Evolutionary conservation across 306 rosid genomes (phyloP).

Genomic region (Ormosia semicastrata): DNA sequence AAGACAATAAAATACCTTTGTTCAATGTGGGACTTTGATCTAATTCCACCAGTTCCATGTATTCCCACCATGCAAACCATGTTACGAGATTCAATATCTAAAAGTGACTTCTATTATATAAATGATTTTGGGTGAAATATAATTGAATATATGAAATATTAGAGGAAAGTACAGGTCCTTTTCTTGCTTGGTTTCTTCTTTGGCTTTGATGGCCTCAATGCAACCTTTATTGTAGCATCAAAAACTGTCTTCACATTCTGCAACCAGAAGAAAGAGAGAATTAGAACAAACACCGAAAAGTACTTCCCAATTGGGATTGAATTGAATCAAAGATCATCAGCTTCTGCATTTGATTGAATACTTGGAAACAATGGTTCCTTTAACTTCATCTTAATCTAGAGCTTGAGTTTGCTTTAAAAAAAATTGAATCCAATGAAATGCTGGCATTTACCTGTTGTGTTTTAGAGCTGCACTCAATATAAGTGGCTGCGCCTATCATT

Average conservation of each 20-base stretch:
- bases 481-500: slow-evolving; percentile 74
- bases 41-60: too few species aligned
- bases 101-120: slow-evolving; percentile 17
- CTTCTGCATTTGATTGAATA: background rate
- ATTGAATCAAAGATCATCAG: background rate
- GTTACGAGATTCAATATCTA: too few species aligned
- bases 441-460: slow-evolving; percentile 69
- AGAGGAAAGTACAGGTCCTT: slow-evolving; percentile 40
- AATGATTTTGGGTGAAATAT: background rate
- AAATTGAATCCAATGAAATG: background rate
- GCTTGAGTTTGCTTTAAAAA: background rate
- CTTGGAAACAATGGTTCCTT: background rate
- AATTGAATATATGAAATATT: slow-evolving; percentile 19
- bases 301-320: background rate
- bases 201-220: slow-evolving; percentile 48
- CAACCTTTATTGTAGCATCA: slow-evolving; percentile 55
- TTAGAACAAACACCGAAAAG: background rate
- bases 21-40: too few species aligned
- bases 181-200: slow-evolving; percentile 49
- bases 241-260: slow-evolving; percentile 60
- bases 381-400: background rate
- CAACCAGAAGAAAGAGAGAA: background rate
- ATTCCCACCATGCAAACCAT: too few species aligned
- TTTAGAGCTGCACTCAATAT: slow-evolving; percentile 92
- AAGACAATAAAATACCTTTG: too few species aligned